Evolutionary conservation across 1,139 yeast species (phyloP).

Genomic region (Yamadazyma membranifaciens): DNA sequence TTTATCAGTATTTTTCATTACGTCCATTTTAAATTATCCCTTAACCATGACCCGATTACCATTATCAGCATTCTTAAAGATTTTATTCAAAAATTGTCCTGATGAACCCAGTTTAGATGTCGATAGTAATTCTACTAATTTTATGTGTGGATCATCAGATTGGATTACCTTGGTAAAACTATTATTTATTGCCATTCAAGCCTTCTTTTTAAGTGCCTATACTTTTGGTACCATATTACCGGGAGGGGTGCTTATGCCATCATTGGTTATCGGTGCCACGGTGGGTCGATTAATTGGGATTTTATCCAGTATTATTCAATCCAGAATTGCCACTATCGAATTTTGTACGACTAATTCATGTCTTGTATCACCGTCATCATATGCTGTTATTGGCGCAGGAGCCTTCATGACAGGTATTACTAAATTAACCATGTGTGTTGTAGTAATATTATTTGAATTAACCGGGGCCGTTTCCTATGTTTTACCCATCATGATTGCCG

Average conservation of each 20-base stretch:
- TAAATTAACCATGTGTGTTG: slow-evolving; percentile 55
- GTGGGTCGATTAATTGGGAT: slow-evolving; percentile 70
- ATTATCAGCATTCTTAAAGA: slow-evolving; percentile 51
- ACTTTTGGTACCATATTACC: slow-evolving; percentile 67
- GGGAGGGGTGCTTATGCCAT: slow-evolving; percentile 68
- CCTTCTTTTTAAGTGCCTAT: slow-evolving; percentile 50
- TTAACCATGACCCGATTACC: slow-evolving; percentile 55
- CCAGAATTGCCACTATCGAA: slow-evolving; percentile 37
- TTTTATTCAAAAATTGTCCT: slow-evolving; percentile 66
- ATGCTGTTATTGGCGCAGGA: slow-evolving; percentile 63
- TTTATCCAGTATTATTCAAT: slow-evolving; percentile 50
- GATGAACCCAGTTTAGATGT: slow-evolving; percentile 12
- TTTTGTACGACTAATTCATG: slow-evolving; percentile 54
- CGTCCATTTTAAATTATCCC: slow-evolving; percentile 58
- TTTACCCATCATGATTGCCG: slow-evolving; percentile 59
- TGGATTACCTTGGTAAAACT: slow-evolving; percentile 34
- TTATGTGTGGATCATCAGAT: slow-evolving; percentile 36
- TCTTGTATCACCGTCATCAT: slow-evolving; percentile 56
- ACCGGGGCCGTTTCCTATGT: slow-evolving; percentile 62
- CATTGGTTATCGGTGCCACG: slow-evolving; percentile 67
- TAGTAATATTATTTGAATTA: slow-evolving; percentile 54
- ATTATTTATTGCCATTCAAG: slow-evolving; percentile 47
- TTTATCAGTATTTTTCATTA: slow-evolving; percentile 42
- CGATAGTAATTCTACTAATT: slow-evolving; percentile 24
- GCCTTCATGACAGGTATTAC: slow-evolving; percentile 58